A percentile compares a stretch with the other conserved stretches of the same genome.
These are phyloP conservation scores for Cyclanthera cordifolia DNA, from an alignment of 306 rosid species.

Conservation along the genomic window DNA sequence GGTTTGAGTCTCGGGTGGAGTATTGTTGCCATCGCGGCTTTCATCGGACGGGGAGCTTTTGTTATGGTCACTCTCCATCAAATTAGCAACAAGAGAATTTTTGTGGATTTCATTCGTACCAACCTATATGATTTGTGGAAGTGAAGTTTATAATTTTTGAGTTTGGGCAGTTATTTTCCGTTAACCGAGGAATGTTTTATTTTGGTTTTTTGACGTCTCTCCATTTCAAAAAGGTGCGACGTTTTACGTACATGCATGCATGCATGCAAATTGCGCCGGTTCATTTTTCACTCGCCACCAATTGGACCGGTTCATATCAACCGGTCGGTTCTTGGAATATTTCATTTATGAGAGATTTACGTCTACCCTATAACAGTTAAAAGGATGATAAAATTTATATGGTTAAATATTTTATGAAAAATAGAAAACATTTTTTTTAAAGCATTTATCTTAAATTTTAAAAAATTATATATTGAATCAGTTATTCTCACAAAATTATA, in stretches of 20 bases:
- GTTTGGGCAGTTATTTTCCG: not conserved
- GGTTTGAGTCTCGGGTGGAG: not conserved
- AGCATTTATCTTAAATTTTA: too few species aligned
- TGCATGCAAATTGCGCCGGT: not conserved
- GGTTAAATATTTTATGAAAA: too few species aligned
- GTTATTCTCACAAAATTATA: too few species aligned
- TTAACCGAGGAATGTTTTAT: not conserved
- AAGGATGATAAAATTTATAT: too few species aligned
- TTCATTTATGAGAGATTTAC: not conserved
- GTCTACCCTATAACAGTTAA: too few species aligned
- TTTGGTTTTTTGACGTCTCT: not conserved
- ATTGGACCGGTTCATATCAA: not conserved
- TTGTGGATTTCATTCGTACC: not conserved
- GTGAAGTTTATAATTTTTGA: not conserved
- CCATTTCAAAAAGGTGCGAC: not conserved
- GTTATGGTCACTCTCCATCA: not conserved
- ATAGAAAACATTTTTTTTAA: too few species aligned
- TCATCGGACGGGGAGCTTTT: not conserved
- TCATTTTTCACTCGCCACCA: not conserved
- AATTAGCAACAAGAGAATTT: conserved; percentile 8
- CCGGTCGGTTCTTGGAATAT: not conserved
- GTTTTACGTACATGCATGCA: not conserved
- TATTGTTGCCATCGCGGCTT: too few species aligned
- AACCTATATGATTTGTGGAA: not conserved
- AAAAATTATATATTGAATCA: too few species aligned